Base-by-base conservation (phyloP, 164 flowering plant genomes). In the Sextonia rubra region DNA sequence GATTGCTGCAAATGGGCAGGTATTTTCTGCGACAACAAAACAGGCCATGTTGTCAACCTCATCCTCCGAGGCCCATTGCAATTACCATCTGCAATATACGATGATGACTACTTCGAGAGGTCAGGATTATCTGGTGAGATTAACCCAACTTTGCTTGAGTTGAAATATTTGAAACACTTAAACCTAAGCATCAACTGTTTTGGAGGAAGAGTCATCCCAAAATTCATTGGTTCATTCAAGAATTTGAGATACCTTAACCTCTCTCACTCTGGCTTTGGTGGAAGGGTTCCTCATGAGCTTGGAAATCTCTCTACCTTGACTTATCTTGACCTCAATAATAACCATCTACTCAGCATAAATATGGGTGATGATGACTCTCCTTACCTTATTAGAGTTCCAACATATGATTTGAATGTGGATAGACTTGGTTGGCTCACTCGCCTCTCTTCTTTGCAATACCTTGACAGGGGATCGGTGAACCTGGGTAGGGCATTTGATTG, bases 301-400 rank as follows among this genome's bases (percentile, higher is more conserved):
- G 71, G 74, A 12, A 76, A 76, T 66, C 60, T 76, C 27, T 71
- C 78, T 23, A 66, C 12, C 4, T 64, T 76, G 32, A 66, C 32
- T n/a, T 26, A 58, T 11, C 69, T 76, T 26, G 77, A 63, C 52
- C 23, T 71, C 64, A n/a, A 61, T 61, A 3, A 30, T 11, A 12
- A 18, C 52, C 15, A 17, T 17, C 0, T 11, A 18, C 2, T 61
- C 8, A 6, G 25, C 5, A 4, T 15, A 12, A 4, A 18, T 56
- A 4, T 0, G 37, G 5, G 37, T 30, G 37, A 30, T 30, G 37
- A 3, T 30, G n/a, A n/a, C 0, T 58, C 1, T 17, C 64, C 5
- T 3, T 30, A 30, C 0, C 0, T 0, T 23, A n/a, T 27, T 0
- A 0, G 24, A 29, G 0, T 5, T 9, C 4, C n/a, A 3, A 5